These are phyloP conservation scores for Lachancea mirantina DNA, from an alignment of 805 yeast genomes.

Conservation along the genomic window DNA sequence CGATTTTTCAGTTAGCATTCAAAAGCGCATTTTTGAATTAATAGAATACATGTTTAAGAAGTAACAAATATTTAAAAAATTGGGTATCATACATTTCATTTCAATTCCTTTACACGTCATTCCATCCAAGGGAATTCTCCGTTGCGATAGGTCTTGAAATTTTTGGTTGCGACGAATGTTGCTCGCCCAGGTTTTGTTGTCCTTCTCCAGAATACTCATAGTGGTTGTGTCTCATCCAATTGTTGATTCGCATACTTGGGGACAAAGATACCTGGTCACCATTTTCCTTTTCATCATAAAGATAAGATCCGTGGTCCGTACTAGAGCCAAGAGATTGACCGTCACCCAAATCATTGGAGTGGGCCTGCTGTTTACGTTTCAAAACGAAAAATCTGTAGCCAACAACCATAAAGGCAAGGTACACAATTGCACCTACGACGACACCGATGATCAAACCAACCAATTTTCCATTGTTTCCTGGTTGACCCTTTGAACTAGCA, in stretches of 20 bases:
- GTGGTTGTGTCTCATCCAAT: conserved; percentile 29
- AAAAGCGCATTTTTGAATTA: too few species aligned
- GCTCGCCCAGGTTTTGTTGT: conserved; percentile 16
- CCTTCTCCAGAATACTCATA: conserved; percentile 15
- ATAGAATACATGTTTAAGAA: background rate
- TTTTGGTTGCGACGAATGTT: conserved; percentile 15
- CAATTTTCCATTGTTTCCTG: conserved; percentile 38
- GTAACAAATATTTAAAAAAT: background rate
- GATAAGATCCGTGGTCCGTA: conserved; percentile 8
- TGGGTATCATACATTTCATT: background rate
- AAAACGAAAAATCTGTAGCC: conserved; percentile 45
- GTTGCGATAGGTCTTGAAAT: conserved; percentile 67
- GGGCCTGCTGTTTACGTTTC: conserved; percentile 23
- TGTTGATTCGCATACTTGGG: conserved; percentile 26
- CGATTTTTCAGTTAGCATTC: too few species aligned
- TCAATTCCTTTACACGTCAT: conserved; percentile 19
- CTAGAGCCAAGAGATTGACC: conserved; percentile 13
- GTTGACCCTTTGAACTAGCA: conserved; percentile 11
- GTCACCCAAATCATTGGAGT: conserved; percentile 17
- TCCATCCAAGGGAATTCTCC: conserved; percentile 70
- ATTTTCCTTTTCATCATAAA: conserved; percentile 6
- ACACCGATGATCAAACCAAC: conserved; percentile 83
- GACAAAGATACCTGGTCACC: conserved; percentile 18
- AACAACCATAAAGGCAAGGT: conserved; percentile 53
- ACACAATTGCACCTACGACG: conserved; percentile 63